Percentiles rank a stretch among this genome's conserved stretches.
Evolutionary conservation across 108 stramenopile species (phyloP).

Genomic region (Cyclotella distinguenda): DNA sequence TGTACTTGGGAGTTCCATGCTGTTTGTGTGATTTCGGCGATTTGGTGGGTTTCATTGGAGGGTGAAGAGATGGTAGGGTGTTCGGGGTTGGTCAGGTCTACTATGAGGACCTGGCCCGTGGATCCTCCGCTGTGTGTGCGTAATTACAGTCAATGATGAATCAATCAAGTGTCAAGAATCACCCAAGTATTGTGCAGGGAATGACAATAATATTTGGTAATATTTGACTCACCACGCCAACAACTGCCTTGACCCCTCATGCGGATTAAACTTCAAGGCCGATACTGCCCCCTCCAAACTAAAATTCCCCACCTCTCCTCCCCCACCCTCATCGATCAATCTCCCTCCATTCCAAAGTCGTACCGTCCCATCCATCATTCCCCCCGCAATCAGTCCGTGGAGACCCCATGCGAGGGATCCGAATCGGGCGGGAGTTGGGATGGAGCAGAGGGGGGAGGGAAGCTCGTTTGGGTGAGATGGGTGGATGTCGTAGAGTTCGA

Average conservation of each 20-base stretch:
- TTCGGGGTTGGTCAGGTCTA: not conserved
- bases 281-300: constrained; percentile 63
- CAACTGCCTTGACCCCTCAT: constrained; percentile 62
- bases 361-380: constrained; percentile 94
- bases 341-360: constrained; percentile 86
- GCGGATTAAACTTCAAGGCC: constrained; percentile 88
- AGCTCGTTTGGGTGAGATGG: constrained; percentile 20
- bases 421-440: constrained; percentile 79
- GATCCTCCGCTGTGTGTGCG: constrained; percentile 1
- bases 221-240: constrained; percentile 87
- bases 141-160: too few species aligned
- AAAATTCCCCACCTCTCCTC: constrained; percentile 31
- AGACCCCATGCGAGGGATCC: constrained; percentile 61
- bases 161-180: too few species aligned
- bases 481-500: constrained; percentile 86
- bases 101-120: not conserved
- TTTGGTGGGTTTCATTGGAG: constrained; percentile 43
- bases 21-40: constrained; percentile 81
- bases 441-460: constrained; percentile 25
- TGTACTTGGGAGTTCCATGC: constrained; percentile 96
- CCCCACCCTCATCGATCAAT: constrained; percentile 42
- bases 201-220: too few species aligned
- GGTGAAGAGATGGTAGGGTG: constrained; percentile 14
- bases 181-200: too few species aligned
- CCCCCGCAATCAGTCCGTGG: constrained; percentile 84